Percentiles rank a stretch among this genome's conserved stretches.
These are phyloP conservation scores for Exophiala alcalophila DNA, from an alignment of 2,329 filamentous ascomycete genomes.

Conservation along the genomic window DNA sequence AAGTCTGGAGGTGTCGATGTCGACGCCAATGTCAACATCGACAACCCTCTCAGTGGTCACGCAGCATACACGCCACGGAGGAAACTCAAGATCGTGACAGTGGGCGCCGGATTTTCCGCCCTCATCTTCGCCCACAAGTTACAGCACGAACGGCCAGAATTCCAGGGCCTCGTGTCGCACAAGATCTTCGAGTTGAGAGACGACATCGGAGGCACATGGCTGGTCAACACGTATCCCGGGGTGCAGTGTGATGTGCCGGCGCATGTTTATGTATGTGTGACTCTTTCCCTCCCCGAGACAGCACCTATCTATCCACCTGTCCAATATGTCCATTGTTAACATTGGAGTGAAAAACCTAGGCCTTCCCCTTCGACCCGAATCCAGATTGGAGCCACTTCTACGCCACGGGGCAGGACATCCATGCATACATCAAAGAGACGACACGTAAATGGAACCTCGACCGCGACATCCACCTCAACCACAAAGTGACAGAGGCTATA, in stretches of 20 bases:
- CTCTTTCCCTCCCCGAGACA: slow-evolving; percentile 51
- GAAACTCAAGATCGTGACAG: slow-evolving; percentile 27
- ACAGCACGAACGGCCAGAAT: slow-evolving; percentile 36
- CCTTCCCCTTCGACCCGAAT: slow-evolving; percentile 41
- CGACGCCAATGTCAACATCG: too few relatives aligned
- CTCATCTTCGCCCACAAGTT: slow-evolving; percentile 43
- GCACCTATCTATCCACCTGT: too few relatives aligned
- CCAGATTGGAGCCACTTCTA: slow-evolving; percentile 45
- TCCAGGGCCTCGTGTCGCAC: slow-evolving; percentile 37
- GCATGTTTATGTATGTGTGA: slow-evolving; percentile 58
- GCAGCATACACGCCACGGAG: slow-evolving; percentile 19
- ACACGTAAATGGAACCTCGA: slow-evolving; percentile 42
- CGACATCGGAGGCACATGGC: slow-evolving; percentile 43
- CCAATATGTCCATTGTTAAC: too few relatives aligned
- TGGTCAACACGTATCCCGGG: slow-evolving; percentile 44
- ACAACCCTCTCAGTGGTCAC: too few relatives aligned
- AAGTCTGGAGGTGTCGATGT: too few relatives aligned
- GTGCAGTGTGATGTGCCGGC: slow-evolving; percentile 62
- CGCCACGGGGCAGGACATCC: slow-evolving; percentile 41
- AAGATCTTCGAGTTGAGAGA: slow-evolving; percentile 44
- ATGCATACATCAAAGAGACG: slow-evolving; percentile 41
- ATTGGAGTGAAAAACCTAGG: slow-evolving; percentile 6
- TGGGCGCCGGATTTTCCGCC: slow-evolving; percentile 35
- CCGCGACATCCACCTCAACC: slow-evolving; percentile 39
- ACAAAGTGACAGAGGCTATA: slow-evolving; percentile 37